phyloP scores from a whole-genome alignment of 2,329 filamentous ascomycete genomes.

The Fonsecaea monophora region DNA sequence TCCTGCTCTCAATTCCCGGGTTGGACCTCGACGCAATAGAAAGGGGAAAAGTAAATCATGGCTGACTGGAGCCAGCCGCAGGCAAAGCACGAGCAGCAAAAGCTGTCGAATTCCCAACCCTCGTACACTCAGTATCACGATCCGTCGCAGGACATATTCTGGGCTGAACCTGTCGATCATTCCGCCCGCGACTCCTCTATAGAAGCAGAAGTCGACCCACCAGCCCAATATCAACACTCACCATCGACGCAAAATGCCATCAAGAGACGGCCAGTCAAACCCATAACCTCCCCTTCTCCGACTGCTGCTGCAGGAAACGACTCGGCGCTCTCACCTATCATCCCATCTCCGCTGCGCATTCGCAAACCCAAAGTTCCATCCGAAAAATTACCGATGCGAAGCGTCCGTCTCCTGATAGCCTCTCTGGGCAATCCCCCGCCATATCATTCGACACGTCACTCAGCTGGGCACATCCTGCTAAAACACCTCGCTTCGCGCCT shows the following conservation, averaged over 20 bases:
- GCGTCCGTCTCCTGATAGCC: constrained; percentile 73
- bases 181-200: neutral
- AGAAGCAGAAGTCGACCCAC: neutral
- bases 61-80: constrained; percentile 30
- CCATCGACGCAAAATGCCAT: constrained; percentile 24
- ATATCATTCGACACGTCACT: constrained; percentile 82
- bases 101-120: constrained; percentile 1
- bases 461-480: constrained; percentile 81
- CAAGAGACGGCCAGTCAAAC: constrained; percentile 26
- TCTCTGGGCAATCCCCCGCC: constrained; percentile 84
- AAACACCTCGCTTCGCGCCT: constrained; percentile 63
- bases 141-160: constrained; percentile 17
- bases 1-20: neutral
- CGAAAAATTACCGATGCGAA: constrained; percentile 18
- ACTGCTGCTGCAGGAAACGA: constrained; percentile 5
- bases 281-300: constrained; percentile 18
- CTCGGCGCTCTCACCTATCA: constrained; percentile 21
- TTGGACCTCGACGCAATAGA: neutral
- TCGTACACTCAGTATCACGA: constrained; percentile 28
- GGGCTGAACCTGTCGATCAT: constrained; percentile 28
- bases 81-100: constrained; percentile 1
- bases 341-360: constrained; percentile 29
- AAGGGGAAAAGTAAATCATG: constrained; percentile 20
- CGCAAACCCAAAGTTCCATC: constrained; percentile 19
- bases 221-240: neutral